Evolutionary conservation across 1,139 yeast species (phyloP).

Genomic region (Candida smagusa): DNA sequence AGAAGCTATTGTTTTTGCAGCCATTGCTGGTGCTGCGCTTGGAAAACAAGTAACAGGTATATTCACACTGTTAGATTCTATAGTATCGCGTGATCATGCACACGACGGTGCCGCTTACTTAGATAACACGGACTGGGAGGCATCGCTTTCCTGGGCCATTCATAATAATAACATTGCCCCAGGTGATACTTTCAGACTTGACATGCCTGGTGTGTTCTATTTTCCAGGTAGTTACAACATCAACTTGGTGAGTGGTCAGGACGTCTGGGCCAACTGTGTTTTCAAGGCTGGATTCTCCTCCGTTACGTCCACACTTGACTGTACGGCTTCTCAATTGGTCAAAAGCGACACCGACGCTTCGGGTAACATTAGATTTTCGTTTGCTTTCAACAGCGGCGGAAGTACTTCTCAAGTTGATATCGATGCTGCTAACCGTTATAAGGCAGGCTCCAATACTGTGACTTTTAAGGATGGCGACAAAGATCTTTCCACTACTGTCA

Average conservation of each 20-base stretch:
- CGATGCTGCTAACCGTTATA: conserved; percentile 17
- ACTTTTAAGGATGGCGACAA: conserved; percentile 27
- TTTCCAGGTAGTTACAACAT: conserved; percentile 15
- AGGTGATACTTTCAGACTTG: conserved; percentile 29
- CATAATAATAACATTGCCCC: conserved; percentile 13
- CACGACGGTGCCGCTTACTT: conserved; percentile 4
- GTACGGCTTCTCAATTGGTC: conserved; percentile 6
- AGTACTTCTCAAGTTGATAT: conserved; percentile 18
- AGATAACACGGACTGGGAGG: conserved; percentile 22
- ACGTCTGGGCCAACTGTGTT: conserved; percentile 5
- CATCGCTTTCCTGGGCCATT: conserved; percentile 20
- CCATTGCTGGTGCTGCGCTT: background rate
- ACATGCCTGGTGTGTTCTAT: conserved; percentile 27
- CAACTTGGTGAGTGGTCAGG: conserved; percentile 4
- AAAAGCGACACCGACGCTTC: conserved; percentile 1
- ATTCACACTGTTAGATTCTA: conserved; percentile 15
- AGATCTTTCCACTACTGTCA: conserved; percentile 15
- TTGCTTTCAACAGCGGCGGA: conserved; percentile 24
- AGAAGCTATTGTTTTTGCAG: background rate
- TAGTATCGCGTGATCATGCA: conserved; percentile 8
- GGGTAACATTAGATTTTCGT: conserved; percentile 23
- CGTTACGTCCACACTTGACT: conserved; percentile 12
- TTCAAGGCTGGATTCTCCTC: conserved; percentile 11
- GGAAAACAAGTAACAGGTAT: conserved; percentile 15
- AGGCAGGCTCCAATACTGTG: conserved; percentile 24